Conservation (phyloP, 2,329 filamentous ascomycete genomes). For the Fusarium stilboides region DNA sequence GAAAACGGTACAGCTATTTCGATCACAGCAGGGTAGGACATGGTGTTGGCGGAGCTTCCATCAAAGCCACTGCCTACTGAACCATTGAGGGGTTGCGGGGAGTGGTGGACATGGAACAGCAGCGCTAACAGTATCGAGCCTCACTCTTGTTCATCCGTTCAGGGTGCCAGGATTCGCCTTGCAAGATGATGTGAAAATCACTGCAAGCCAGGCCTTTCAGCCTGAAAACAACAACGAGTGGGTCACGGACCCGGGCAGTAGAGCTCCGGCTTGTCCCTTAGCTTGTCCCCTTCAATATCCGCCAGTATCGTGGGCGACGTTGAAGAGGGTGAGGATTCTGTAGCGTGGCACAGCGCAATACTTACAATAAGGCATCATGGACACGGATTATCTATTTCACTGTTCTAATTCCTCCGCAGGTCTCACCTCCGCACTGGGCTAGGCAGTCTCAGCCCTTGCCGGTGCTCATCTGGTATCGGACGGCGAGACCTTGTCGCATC, state of each 20-base stretch:
- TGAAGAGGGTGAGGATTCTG: conserved; percentile 17
- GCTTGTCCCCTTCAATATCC: conserved; percentile 20
- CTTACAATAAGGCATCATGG: conserved; percentile 11
- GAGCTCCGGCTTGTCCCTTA: conserved; percentile 24
- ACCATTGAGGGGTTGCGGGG: conserved; percentile 26
- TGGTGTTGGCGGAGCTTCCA: conserved; percentile 12
- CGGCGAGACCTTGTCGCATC: conserved; percentile 14
- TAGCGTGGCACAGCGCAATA: not conserved
- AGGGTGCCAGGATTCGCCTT: conserved; percentile 42
- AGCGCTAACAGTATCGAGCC: conserved; percentile 26
- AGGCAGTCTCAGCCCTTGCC: conserved; percentile 17
- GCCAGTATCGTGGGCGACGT: conserved; percentile 2
- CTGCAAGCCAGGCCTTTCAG: conserved; percentile 31
- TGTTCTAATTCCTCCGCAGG: conserved; percentile 16
- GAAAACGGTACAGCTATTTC: conserved; percentile 7
- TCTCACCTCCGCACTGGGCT: conserved; percentile 6
- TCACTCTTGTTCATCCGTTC: conserved; percentile 33
- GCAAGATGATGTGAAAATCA: conserved; percentile 34
- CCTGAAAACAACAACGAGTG: conserved; percentile 30
- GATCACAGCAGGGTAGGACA: conserved; percentile 6
- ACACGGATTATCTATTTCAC: conserved; percentile 20
- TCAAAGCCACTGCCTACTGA: conserved; percentile 9
- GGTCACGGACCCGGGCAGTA: conserved; percentile 32
- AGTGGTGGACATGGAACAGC: conserved; percentile 18
- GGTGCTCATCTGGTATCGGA: not conserved